A percentile compares a stretch with the other conserved stretches of the same genome.
Conservation (phyloP, 495 filamentous ascomycete genomes). For the Geopyxis carbonaria region DNA sequence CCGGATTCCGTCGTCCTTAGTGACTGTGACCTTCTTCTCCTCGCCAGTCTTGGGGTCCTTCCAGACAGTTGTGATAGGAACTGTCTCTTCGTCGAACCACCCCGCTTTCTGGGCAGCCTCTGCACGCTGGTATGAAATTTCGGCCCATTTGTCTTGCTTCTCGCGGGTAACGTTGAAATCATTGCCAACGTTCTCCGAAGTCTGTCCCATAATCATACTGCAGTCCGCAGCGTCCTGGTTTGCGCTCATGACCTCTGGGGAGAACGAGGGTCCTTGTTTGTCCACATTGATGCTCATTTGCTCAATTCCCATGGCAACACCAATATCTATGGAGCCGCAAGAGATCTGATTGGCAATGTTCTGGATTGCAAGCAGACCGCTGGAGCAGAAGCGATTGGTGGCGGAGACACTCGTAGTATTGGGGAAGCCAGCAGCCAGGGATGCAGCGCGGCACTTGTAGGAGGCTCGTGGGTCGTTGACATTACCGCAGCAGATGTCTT, state of each 20-base stretch:
- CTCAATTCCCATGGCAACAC: conserved; percentile 77
- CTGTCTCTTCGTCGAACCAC: conserved; percentile 89
- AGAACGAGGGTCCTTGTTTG: conserved; percentile 51
- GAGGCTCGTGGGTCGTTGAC: conserved; percentile 73
- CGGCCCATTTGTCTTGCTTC: conserved; percentile 66
- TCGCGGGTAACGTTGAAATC: conserved; percentile 77
- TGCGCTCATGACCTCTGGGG: conserved; percentile 53
- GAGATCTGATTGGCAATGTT: conserved; percentile 84
- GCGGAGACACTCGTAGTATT: conserved; percentile 66
- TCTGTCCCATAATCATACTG: conserved; percentile 94
- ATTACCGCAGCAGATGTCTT: conserved; percentile 88
- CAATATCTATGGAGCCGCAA: conserved; percentile 64
- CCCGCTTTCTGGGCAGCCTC: conserved; percentile 85
- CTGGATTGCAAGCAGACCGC: conserved; percentile 83
- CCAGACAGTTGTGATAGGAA: conserved; percentile 60
- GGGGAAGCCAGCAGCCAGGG: conserved; percentile 84
- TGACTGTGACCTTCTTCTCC: conserved; percentile 55
- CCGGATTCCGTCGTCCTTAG: conserved; percentile 73
- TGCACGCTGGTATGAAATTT: conserved; percentile 69
- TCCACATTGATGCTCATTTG: conserved; percentile 62
- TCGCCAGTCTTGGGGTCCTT: conserved; percentile 73
- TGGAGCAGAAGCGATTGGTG: conserved; percentile 93
- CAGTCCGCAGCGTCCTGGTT: conserved; percentile 66
- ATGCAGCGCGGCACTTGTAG: conserved; percentile 75
- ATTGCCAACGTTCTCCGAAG: conserved; percentile 82